Evolutionary conservation across 305 asterid genomes (phyloP).

Genomic region (Fraxinus ornus): DNA sequence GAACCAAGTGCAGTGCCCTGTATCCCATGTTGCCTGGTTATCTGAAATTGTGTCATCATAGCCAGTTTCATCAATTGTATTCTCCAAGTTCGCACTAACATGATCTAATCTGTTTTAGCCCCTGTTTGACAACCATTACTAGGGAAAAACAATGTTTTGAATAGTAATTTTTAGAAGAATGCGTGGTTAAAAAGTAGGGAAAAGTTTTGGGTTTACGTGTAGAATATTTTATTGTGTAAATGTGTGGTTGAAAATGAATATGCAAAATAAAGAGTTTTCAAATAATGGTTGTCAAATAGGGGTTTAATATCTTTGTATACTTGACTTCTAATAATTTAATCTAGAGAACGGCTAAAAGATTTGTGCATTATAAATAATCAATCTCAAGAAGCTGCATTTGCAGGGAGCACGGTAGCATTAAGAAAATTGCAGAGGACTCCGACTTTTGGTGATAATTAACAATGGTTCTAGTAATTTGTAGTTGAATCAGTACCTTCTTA

Average conservation of each 20-base stretch:
- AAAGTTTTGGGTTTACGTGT: no score
- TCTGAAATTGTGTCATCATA: not conserved
- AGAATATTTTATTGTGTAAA: no score
- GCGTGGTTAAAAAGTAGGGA: no score
- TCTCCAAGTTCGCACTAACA: not conserved
- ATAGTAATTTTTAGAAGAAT: no score
- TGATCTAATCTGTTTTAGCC: not conserved
- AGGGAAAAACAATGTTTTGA: no score
- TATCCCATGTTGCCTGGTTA: slow-evolving; percentile 2
- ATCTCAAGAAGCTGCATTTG: not conserved
- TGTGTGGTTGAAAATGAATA: no score
- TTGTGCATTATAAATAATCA: not conserved
- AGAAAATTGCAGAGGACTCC: not conserved
- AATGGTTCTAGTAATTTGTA: not conserved
- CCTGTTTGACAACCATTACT: no score
- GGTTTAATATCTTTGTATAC: not conserved
- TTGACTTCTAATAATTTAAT: not conserved
- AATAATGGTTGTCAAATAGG: no score
- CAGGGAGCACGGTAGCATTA: not conserved
- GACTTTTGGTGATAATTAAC: not conserved
- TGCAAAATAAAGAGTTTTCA: no score
- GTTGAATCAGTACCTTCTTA: not conserved
- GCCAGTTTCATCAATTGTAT: not conserved
- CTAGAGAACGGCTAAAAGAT: not conserved
- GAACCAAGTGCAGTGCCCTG: not conserved